Evolutionary conservation across 2,329 filamentous ascomycete genomes (phyloP), one percentile per base, ranked within the genome.

Genomic region (Aaosphaeria arxii): DNA sequence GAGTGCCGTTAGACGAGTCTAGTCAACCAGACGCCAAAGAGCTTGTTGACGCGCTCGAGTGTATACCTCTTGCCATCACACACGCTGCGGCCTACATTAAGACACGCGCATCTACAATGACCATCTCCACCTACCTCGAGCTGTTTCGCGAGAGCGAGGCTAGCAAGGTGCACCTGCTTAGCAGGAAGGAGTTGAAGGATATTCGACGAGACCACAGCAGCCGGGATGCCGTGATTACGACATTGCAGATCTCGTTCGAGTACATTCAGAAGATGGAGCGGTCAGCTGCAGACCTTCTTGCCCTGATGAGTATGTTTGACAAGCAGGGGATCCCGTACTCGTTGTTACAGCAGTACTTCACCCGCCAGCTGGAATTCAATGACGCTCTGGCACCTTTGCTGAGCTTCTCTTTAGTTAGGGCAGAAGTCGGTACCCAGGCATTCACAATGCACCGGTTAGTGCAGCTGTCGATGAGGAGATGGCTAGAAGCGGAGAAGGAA

Each of bases 251-350:
- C 6, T 53, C 54, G 2, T 53, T 53, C 33, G 36, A 63, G 53
- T 58, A 70, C 13, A 71, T 77, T 33, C 64, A 58, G 17, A 45
- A 55, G 1, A 49, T 11, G 5, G 32, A 31, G 24, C 52, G 48
- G 1, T 46, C 62, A 5, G 75, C 74, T 4, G 63, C 73, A 4
- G 56, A 74, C 17, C 55, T 77, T 7, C 51, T 78, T 1, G 72
- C 71, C 1, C 61, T 77, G 0, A 77, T 78, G 69, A 73, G 72
- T 57, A 70, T 74, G 43, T 77, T 73, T 52, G 64, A 78, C 45
- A 58, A 63, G 13, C 66, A 76, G 52, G 69, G 61, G 11, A 74
- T 77, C 31, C 66, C 68, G 0, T 60, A 66, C 9, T 51, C 33
- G 6, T 35, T 52, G 39, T 36, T 52, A 11, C 11, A 17, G 7